Conservation (phyloP, 1,284 basidiomycete species). For the Coniophora puteana region DNA sequence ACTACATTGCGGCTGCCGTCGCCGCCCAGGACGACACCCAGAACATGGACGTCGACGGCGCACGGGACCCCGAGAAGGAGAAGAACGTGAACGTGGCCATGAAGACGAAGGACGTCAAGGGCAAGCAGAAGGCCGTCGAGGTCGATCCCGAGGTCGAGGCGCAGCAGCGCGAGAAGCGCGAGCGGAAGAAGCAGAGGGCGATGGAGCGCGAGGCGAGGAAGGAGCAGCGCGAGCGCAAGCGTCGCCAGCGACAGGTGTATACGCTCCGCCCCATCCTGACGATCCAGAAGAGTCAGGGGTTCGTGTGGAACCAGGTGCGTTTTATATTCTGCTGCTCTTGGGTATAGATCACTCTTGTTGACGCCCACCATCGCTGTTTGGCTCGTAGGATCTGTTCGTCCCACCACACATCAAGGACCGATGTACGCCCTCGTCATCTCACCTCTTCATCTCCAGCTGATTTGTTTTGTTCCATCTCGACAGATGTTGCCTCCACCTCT, state of each 20-base stretch:
- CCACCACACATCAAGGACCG: constrained; percentile 84
- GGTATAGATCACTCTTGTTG: neutral
- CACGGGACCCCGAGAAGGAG: constrained; percentile 18
- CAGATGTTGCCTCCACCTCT: constrained; percentile 79
- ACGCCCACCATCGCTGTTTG: constrained; percentile 1
- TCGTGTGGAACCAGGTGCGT: constrained; percentile 82
- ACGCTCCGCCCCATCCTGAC: constrained; percentile 76
- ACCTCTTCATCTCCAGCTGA: constrained; percentile 8
- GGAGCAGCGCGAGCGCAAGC: constrained; percentile 53
- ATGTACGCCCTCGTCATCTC: constrained; percentile 48
- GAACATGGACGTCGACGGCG: constrained; percentile 61
- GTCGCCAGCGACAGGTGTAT: constrained; percentile 51
- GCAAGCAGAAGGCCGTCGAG: constrained; percentile 73
- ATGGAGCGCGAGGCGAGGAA: constrained; percentile 36
- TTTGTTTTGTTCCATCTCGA: neutral
- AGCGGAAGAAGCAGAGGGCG: constrained; percentile 44
- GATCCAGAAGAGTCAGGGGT: constrained; percentile 81
- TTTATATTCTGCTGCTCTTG: constrained; percentile 4
- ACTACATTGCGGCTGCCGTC: constrained; percentile 39
- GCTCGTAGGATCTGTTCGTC: constrained; percentile 67
- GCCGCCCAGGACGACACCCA: constrained; percentile 35
- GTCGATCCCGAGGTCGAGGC: constrained; percentile 40
- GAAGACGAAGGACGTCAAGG: constrained; percentile 61
- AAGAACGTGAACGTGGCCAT: constrained; percentile 37
- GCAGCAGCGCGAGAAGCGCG: constrained; percentile 29